A percentile compares a stretch with the other conserved stretches of the same genome.
Evolutionary conservation across 257 asterid species (phyloP).

Genomic region (Solanum dulcamara): DNA sequence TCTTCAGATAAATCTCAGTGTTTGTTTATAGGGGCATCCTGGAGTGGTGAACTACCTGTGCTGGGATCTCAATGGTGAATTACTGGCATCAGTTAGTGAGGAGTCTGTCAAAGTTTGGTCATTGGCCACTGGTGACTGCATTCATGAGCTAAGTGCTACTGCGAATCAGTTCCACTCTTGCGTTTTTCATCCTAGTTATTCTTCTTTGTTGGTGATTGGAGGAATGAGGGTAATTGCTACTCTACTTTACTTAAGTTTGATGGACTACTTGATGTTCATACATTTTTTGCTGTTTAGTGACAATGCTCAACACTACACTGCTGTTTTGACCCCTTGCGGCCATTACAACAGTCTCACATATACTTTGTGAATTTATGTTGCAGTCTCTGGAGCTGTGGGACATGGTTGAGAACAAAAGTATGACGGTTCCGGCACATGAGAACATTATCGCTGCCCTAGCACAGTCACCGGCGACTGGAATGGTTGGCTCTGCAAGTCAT

Average conservation of each 20-base stretch:
- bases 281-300: background rate
- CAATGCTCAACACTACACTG: background rate
- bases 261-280: background rate
- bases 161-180: slow-evolving; percentile 17
- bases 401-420: slow-evolving; percentile 78
- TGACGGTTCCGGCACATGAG: slow-evolving; percentile 82
- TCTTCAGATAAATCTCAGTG: background rate
- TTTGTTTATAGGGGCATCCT: slow-evolving; percentile 9
- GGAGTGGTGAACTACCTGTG: slow-evolving; percentile 10
- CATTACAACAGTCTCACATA: background rate
- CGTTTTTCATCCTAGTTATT: slow-evolving; percentile 18
- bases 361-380: background rate
- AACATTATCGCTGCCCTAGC: slow-evolving; percentile 72
- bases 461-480: slow-evolving; percentile 71
- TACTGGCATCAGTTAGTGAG: slow-evolving; percentile 15
- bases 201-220: slow-evolving; percentile 12
- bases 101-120: slow-evolving; percentile 18
- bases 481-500: slow-evolving; percentile 95
- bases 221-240: slow-evolving; percentile 7
- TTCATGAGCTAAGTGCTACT: slow-evolving; percentile 10
- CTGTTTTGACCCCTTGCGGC: background rate
- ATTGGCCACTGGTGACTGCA: background rate
- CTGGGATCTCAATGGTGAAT: slow-evolving; percentile 16
- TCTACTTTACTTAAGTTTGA: background rate
- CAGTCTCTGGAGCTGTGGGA: slow-evolving; percentile 93